A percentile compares a stretch with the other conserved stretches of the same genome.
Evolutionary conservation across 345 rosid species (phyloP).

Genomic region (Angophora floribunda): DNA sequence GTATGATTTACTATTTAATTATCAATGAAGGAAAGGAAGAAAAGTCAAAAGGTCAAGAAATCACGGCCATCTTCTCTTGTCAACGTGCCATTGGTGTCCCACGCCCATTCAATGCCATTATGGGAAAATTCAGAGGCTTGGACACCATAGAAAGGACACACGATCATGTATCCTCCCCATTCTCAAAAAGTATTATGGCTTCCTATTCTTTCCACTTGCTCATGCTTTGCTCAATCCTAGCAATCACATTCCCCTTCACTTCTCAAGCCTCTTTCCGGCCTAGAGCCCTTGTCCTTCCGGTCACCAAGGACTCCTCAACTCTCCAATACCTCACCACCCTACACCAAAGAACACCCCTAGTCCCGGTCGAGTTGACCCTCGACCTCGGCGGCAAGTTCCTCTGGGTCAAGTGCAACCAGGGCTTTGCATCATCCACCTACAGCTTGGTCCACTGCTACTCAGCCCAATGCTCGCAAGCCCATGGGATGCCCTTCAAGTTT

Average conservation of each 20-base stretch:
- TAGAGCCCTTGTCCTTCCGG: conserved; percentile 23
- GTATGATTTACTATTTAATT: too few species aligned
- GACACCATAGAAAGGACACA: too few species aligned
- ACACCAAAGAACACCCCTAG: too few species aligned
- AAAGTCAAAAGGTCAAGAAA: too few species aligned
- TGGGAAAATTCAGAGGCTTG: too few species aligned
- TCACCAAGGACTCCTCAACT: conserved; percentile 27
- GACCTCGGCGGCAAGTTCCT: conserved; percentile 31
- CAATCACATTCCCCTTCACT: not conserved
- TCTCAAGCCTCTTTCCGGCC: conserved; percentile 18
- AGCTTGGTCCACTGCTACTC: conserved; percentile 17
- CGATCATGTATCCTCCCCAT: too few species aligned
- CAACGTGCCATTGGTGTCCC: too few species aligned
- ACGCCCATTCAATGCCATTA: too few species aligned
- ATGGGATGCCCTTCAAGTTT: not conserved
- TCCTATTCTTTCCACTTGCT: not conserved
- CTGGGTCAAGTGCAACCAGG: conserved; percentile 34
- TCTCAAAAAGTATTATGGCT: not conserved
- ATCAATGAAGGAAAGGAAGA: too few species aligned
- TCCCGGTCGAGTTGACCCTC: conserved; percentile 1
- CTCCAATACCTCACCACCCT: too few species aligned
- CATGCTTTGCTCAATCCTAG: not conserved
- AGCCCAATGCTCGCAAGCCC: conserved; percentile 7
- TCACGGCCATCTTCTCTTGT: too few species aligned
- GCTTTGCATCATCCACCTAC: conserved; percentile 32